These are phyloP conservation scores for Nicotiana rustica DNA, from an alignment of 305 asterid genomes.

Conservation along the genomic window DNA sequence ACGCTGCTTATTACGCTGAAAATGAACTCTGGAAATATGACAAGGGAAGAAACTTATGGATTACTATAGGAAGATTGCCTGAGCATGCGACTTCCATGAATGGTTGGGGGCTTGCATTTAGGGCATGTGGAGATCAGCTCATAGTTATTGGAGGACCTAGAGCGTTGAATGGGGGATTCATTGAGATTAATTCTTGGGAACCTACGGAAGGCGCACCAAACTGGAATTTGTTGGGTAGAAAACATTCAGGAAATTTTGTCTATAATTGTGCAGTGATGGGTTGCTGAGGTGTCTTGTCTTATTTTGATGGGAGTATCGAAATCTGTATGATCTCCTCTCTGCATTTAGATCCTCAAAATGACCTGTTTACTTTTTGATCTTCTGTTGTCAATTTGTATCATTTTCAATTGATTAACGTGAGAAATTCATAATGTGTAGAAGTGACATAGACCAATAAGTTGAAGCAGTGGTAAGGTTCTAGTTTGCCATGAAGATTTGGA, in stretches of 20 bases:
- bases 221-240: conserved; percentile 73
- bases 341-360: conserved; percentile 7
- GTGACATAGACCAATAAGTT: conserved; percentile 29
- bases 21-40: conserved; percentile 69
- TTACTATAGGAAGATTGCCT: conserved; percentile 67
- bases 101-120: conserved; percentile 90
- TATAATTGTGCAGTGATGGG: conserved; percentile 96
- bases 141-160: conserved; percentile 83
- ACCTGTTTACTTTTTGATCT: conserved; percentile 14
- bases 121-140: conserved; percentile 76
- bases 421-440: conserved; percentile 29
- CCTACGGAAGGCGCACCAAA: conserved; percentile 67
- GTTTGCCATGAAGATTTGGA: conserved; percentile 29
- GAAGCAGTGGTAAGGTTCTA: conserved; percentile 19
- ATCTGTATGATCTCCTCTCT: conserved; percentile 26
- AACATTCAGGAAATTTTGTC: conserved; percentile 73
- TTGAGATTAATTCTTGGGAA: conserved; percentile 78
- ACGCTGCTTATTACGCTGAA: conserved; percentile 73
- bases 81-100: conserved; percentile 68
- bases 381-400: neutral
- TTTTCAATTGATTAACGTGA: neutral
- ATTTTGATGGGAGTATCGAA: neutral
- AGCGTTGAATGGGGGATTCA: conserved; percentile 54
- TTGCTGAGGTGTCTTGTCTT: conserved; percentile 55
- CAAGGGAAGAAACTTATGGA: conserved; percentile 60